Evolutionary conservation across 1,284 basidiomycete species (phyloP), one percentile per base, ranked within the genome.

Genomic region (Sporisorium sorghi): DNA sequence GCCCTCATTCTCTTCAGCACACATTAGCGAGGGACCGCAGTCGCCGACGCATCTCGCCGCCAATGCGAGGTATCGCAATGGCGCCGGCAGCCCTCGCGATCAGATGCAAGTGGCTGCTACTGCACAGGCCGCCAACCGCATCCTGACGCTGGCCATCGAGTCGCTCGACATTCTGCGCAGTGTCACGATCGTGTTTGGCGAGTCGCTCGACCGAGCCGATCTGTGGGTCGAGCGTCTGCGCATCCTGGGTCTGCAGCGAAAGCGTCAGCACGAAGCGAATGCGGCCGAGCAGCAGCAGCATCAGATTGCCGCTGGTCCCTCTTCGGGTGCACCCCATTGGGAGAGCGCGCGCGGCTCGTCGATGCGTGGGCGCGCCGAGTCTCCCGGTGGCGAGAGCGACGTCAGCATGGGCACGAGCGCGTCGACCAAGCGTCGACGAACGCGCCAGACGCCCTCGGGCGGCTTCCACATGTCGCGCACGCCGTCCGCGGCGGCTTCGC

Each of bases 111-210:
- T 58, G 5, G 79, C 77, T 33, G 76, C 67, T 5, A 79, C 79
- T n/a, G 74, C 76, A 1, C 73, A 89, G 26, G 91, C 93, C 15
- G 92, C 93, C 11, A 91, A 92, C 82, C 87, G 91, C 51, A 90
- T 96, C 37, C 82, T 96, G 76, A 90, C 90, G 11, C 89, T 96
- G 11, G 93, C 93, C 19, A 92, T 91, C 24, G 94, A 96, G 86
- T 93, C 92, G 80, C 84, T 96, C 83, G 93, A 95, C 81, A 94
- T 95, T 91, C 90, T 96, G 87, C 88, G 91, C 39, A 90, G 91
- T 37, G 92, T 95, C 23, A 93, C 92, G 10, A 88, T 89, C 2
- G 92, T 95, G 21, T 92, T 95, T 77, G 91, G 90, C 78, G 93
- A 95, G 71, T 92, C 90, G 70, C 87, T 96, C 80, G 93, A 94